Evolutionary conservation across 2,329 filamentous ascomycete genomes (phyloP), one percentile per base, ranked within the genome.

Genomic region (Calonectria montana): DNA sequence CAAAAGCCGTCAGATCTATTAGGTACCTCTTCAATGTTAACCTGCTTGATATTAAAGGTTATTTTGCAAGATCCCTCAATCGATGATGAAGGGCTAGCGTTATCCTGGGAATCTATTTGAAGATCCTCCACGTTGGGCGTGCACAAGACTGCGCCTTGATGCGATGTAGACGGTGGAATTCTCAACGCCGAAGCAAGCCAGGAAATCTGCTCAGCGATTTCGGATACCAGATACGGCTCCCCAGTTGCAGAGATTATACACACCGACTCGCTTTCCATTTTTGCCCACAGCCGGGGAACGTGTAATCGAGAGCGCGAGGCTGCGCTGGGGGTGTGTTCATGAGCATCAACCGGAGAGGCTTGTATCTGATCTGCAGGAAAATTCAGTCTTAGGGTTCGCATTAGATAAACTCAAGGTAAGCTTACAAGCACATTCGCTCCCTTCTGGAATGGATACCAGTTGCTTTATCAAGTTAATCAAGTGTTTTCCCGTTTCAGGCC

Each of bases 151-250:
- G 57, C 25, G n/a, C 47, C 7, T 13, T n/a, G 9, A 4, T 29
- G 2, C 1, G 5, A 21, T 12, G 55, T 21, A 3, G 5, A 5
- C 1, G n/a, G 25, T 16, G 65, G 27, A 31, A 48, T 25, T 12
- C 3, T 13, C 2, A 74, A 10, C 6, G 48, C 53, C 0, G 71
- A 63, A 4, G 65, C 48, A 3, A 74, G 12, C 73, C 68, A 74
- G 2, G 39, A 43, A 35, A 74, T 10, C 5, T 73, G 73, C 25
- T 73, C 68, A 0, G 68, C 73, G 10, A 74, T 35, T 3, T 74
- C 73, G 0, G 71, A 66, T 6, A 74, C 62, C 2, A 31, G 16
- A 2, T 69, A 48, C 1, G 35, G 39, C 1, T 47, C 47, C 0
- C 71, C 68, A 7, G 5, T 41, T 2, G 21, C 55, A 4, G 65